Conservation (phyloP, 83 land plant species). For the Diphasiastrum complanatum region DNA sequence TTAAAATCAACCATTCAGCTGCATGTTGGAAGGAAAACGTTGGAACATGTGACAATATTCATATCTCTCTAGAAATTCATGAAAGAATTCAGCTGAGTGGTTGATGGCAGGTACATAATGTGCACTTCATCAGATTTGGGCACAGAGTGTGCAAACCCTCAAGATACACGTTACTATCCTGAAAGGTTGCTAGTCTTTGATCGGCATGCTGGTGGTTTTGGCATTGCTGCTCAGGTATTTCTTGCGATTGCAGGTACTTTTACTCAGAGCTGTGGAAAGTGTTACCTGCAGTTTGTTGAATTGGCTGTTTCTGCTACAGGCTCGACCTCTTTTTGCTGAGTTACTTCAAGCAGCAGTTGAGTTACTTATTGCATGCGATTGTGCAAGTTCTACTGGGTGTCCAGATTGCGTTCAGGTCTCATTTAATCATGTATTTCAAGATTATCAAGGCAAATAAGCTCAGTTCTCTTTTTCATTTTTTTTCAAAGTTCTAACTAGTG, state of each 20-base stretch:
- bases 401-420: slow-evolving; percentile 83
- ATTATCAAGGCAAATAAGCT: not conserved
- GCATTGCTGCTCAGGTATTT: slow-evolving; percentile 75
- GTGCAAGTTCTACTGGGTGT: slow-evolving; percentile 62
- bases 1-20: not conserved
- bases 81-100: not conserved
- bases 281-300: not conserved
- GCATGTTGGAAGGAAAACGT: not conserved
- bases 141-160: slow-evolving; percentile 86
- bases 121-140: slow-evolving; percentile 84
- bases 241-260: not conserved
- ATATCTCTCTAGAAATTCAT: not conserved
- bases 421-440: not conserved
- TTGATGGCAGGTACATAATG: slow-evolving; percentile 51
- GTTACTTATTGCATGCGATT: slow-evolving; percentile 58
- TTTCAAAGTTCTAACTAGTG: not conserved
- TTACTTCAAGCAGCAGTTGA: slow-evolving; percentile 73
- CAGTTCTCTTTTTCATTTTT: not conserved
- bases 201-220: slow-evolving; percentile 84
- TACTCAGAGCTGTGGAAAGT: not conserved
- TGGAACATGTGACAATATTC: not conserved
- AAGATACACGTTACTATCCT: slow-evolving; percentile 75
- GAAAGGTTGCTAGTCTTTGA: slow-evolving; percentile 87
- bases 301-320: slow-evolving; percentile 35
- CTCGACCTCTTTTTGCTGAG: slow-evolving; percentile 61